Base-by-base conservation (phyloP, 1,284 basidiomycete genomes). In the Puccinia triticina region DNA sequence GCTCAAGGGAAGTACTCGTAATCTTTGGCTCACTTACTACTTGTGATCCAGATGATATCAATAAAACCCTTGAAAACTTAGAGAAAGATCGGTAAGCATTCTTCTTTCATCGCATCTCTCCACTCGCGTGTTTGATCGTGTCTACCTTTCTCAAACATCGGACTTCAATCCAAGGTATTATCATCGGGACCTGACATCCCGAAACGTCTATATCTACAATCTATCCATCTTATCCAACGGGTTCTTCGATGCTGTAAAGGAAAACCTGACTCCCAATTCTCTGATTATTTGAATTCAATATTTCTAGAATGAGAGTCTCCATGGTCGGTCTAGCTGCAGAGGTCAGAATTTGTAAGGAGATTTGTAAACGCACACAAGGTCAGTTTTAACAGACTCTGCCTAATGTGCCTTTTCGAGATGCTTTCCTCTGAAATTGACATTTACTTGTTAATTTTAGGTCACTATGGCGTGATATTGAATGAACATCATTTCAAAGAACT, bases 401-500 rank as follows among this genome's bases (percentile, higher is more conserved):
- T 43, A 12, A 14, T 61, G 55, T 37, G 37, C 64, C 37, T 29
- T 16, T 4, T 46, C 7, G 0, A 61, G 14, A 46, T 61, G n/a
- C 18, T 64, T 26, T 82, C 57, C 10, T 4, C 40, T 43, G 76
- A 72, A 50, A 26, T 0, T 53, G n/a, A 18, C 29, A 14, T 77
- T 43, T 16, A 18, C 83, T 74, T 83, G 53, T 48, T 53, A 11
- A 71, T 32, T 73, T 2, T 85, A 94, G 93, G 95, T 66, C 91
- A 92, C 84, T 97, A 97, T 86, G 94, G 94, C 37, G 97, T 99
- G 12, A 96, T 94, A 0, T 90, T 98, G 88, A 96, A 98, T 88
- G 97, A 99, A 87, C 94, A 94, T 0, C 96, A 98, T 87, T 95
- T 94, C 88, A 94, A 93, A 85, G 97, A 99, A 85, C 89, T 98